Evolutionary conservation across 2,329 filamentous ascomycete genomes (phyloP), one percentile per base, ranked within the genome.

Genomic region (Pyrenochaeta sp.): DNA sequence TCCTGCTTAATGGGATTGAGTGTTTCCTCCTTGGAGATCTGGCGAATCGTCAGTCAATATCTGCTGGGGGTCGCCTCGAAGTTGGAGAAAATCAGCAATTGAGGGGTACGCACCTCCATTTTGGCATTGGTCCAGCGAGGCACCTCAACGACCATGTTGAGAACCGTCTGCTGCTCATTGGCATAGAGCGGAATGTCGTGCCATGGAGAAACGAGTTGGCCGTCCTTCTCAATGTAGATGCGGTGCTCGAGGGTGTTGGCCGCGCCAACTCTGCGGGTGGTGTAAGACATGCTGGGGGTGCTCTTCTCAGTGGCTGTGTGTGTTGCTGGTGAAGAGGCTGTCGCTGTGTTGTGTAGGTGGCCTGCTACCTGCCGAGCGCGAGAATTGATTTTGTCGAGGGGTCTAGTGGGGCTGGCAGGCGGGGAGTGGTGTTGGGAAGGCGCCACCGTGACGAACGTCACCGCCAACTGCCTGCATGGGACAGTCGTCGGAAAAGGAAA

Each of bases 1-100:
- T 99, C 95, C 85, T 99, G 95, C 89, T 97, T 97, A 85, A 97
- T 97, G 77, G 94, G 94, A 86, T 97, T 98, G 78, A 98, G 89
- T 75, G 90, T 86, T 81, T 99, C 95, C 77, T 98, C 93, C 86
- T 98, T 98, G 85, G 90, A 96, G 85, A 98, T 97, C 93, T 97
- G 75, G 64, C 45, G 35, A 29, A 36, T 7, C 11, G 68, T 72
- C 60, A 74, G 69, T 49, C 31, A 43, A 23, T 27, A 41, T 40
- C 33, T 18, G 29, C 9, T 32, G 27, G 48, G 36, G 31, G 14
- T 15, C 17, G 15, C 35, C 20, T 9, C 4, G n/a, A 36, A 31
- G 41, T 15, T 39, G 20, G 30, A 11, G 33, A 36, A 35, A 44
- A 27, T 40, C 9, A 14, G 42, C 58, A 61, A 60, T 58, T 30